Evolutionary conservation across 2,329 filamentous ascomycete genomes (phyloP).

Genomic region (Venturia nashicola): DNA sequence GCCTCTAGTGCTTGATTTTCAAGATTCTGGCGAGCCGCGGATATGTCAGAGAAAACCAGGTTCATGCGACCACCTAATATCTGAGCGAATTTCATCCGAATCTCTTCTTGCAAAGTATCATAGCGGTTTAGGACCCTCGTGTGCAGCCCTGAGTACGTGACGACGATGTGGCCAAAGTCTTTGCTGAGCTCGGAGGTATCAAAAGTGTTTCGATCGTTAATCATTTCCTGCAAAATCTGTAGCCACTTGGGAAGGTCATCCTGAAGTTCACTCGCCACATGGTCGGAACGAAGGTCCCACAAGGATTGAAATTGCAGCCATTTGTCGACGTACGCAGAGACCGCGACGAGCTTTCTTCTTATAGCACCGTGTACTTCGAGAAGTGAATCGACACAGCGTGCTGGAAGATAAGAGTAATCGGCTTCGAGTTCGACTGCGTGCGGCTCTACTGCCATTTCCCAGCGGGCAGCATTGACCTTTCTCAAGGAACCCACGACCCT

Average conservation of each 20-base stretch:
- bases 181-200: constrained; percentile 92
- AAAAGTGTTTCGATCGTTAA: constrained; percentile 90
- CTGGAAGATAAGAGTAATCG: constrained; percentile 74
- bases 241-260: constrained; percentile 89
- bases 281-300: constrained; percentile 93
- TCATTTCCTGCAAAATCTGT: constrained; percentile 90
- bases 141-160: constrained; percentile 98
- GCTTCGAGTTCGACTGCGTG: constrained; percentile 46
- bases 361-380: constrained; percentile 70
- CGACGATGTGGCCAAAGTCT: constrained; percentile 83
- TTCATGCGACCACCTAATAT: constrained; percentile 83
- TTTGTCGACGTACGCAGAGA: constrained; percentile 83
- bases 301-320: constrained; percentile 98
- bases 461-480: constrained; percentile 88
- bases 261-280: constrained; percentile 84
- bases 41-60: constrained; percentile 83
- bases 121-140: constrained; percentile 98
- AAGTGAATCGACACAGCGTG: constrained; percentile 68
- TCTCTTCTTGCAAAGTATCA: constrained; percentile 98
- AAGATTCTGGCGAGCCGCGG: constrained; percentile 78
- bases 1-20: constrained; percentile 88
- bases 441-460: constrained; percentile 71
- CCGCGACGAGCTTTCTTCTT: constrained; percentile 68
- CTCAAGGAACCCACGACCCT: constrained; percentile 84
- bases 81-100: constrained; percentile 81